Conservation (phyloP, 164 flowering plant species). For the Nelumbo lutea region DNA sequence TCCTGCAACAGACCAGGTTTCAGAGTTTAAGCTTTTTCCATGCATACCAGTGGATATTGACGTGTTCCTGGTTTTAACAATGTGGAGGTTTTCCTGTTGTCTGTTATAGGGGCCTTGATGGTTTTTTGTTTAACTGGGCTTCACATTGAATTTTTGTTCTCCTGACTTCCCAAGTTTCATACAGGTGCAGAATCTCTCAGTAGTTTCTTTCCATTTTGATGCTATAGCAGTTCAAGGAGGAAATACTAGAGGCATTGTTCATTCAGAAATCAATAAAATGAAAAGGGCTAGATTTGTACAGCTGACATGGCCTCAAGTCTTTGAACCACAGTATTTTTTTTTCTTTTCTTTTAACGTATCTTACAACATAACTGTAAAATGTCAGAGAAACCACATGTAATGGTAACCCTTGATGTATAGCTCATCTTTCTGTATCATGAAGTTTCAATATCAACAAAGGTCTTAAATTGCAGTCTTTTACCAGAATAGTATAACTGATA, state of each 20-base stretch:
- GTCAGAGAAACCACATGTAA: too few species aligned
- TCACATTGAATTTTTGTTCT: background rate
- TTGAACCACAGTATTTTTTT: background rate
- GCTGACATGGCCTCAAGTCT: conserved; percentile 11
- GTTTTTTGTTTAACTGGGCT: conserved; percentile 1
- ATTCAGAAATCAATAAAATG: conserved; percentile 4
- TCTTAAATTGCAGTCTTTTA: too few species aligned
- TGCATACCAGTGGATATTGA: conserved; percentile 5
- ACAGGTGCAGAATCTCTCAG: background rate
- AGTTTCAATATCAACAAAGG: too few species aligned
- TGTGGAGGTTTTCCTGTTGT: background rate
- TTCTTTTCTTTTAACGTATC: too few species aligned
- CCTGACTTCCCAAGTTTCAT: conserved; percentile 1
- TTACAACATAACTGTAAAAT: too few species aligned
- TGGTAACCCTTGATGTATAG: too few species aligned
- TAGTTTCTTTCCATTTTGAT: background rate
- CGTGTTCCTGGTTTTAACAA: background rate
- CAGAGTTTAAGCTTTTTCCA: conserved; percentile 1
- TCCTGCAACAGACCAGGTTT: background rate
- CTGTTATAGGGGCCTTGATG: background rate
- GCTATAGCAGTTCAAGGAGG: conserved; percentile 1
- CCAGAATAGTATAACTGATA: too few species aligned
- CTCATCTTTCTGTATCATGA: too few species aligned
- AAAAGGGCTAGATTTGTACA: conserved; percentile 21
- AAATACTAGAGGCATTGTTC: background rate